These are phyloP conservation scores for Penicillium sp. DNA, from an alignment of 2,329 filamentous ascomycete species.

Conservation along the genomic window DNA sequence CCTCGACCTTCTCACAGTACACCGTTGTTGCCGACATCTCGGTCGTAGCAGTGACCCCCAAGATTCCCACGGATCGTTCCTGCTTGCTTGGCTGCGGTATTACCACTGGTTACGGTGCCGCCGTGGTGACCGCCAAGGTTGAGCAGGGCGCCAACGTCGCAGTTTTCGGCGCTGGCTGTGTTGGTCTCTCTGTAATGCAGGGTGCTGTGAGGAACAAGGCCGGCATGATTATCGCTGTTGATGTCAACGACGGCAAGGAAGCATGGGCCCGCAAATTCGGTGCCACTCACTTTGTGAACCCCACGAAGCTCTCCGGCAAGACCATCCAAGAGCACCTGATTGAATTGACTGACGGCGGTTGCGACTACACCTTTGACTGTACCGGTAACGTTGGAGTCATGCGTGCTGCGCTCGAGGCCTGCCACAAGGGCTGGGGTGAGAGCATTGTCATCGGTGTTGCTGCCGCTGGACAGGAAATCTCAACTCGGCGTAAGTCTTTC, in stretches of 20 bases:
- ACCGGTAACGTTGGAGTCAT: constrained; percentile 96
- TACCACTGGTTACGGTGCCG: constrained; percentile 95
- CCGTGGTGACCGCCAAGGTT: constrained; percentile 84
- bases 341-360: constrained; percentile 96
- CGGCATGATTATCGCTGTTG: constrained; percentile 56
- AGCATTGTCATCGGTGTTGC: constrained; percentile 97
- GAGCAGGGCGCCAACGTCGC: constrained; percentile 86
- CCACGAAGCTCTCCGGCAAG: constrained; percentile 66
- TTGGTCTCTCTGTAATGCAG: constrained; percentile 91
- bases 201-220: constrained; percentile 82
- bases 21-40: constrained; percentile 98
- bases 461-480: constrained; percentile 91
- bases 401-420: constrained; percentile 91
- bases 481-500: constrained; percentile 71
- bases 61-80: constrained; percentile 91
- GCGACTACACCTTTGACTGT: constrained; percentile 99
- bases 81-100: constrained; percentile 97
- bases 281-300: constrained; percentile 95
- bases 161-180: constrained; percentile 91
- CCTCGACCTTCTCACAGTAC: constrained; percentile 97
- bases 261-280: constrained; percentile 91
- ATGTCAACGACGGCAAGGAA: constrained; percentile 85
- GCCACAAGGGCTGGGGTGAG: constrained; percentile 99
- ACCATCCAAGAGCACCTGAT: constrained; percentile 86
- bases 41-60: constrained; percentile 82